A percentile compares a stretch with the other conserved stretches of the same genome.
Conservation (phyloP, 768 basidiomycete genomes). For the Leccinum uliginosum region DNA sequence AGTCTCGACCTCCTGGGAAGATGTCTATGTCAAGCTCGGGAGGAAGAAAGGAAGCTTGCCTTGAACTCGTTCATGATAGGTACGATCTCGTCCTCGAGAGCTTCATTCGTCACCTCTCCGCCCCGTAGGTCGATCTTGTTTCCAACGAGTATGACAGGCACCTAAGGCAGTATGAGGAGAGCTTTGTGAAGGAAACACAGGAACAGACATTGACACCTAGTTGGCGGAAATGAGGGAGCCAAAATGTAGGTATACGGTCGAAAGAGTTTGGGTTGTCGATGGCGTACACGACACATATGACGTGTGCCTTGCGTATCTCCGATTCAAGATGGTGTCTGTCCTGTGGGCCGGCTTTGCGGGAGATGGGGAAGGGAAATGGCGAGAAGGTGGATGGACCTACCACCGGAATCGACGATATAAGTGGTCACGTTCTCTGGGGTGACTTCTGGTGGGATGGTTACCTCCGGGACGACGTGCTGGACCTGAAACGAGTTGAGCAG, state of each 20-base stretch:
- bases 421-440: conserved; percentile 98
- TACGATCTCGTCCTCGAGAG: conserved; percentile 88
- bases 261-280: conserved; percentile 97
- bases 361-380: conserved; percentile 4
- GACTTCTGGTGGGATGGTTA: conserved; percentile 96
- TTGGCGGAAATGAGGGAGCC: conserved; percentile 93
- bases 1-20: conserved; percentile 88
- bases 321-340: conserved; percentile 88
- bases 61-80: conserved; percentile 99
- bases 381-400: conserved; percentile 41
- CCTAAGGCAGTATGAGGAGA: conserved; percentile 40
- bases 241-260: conserved; percentile 96
- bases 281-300: conserved; percentile 95
- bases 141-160: conserved; percentile 94
- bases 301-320: conserved; percentile 96
- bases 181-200: not conserved
- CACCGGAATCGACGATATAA: conserved; percentile 95
- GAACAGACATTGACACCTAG: conserved; percentile 87
- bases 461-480: conserved; percentile 92
- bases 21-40: conserved; percentile 3
- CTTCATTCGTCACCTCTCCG: conserved; percentile 91
- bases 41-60: conserved; percentile 38
- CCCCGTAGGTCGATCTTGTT: conserved; percentile 98
- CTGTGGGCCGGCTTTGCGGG: conserved; percentile 66
- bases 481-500: conserved; percentile 49